These are phyloP conservation scores for Neocatenulostroma microsporum DNA, from an alignment of 2,329 filamentous ascomycete genomes.

Conservation along the genomic window DNA sequence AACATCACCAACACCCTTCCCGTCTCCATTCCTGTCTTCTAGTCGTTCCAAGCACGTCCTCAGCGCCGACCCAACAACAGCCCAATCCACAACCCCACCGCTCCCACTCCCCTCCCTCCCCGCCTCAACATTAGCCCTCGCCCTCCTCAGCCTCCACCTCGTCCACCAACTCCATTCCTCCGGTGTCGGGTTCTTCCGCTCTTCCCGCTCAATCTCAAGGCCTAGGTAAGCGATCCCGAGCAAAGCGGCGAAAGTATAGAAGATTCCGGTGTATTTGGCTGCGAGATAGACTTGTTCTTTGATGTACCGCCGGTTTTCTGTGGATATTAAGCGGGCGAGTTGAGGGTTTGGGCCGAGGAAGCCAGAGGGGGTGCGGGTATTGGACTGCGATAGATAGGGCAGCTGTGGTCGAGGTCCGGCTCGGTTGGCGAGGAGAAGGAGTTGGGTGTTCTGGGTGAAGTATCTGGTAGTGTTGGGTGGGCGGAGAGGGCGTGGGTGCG, in stretches of 20 bases:
- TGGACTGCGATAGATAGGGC: constrained; percentile 55
- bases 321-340: constrained; percentile 65
- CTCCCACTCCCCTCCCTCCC: constrained; percentile 51
- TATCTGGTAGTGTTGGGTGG: constrained; percentile 33
- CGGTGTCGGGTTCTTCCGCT: constrained; percentile 71
- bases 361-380: constrained; percentile 19
- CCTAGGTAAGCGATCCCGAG: constrained; percentile 56
- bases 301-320: constrained; percentile 63
- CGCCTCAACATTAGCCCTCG: constrained; percentile 38
- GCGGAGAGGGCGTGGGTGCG: constrained; percentile 8
- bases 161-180: constrained; percentile 71
- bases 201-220: constrained; percentile 64
- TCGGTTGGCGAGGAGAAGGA: constrained; percentile 45
- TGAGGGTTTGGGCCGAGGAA: constrained; percentile 15
- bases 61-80: constrained; percentile 54
- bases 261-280: constrained; percentile 56
- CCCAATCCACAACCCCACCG: constrained; percentile 64
- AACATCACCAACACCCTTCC: constrained; percentile 51
- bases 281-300: constrained; percentile 63
- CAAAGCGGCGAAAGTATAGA: constrained; percentile 58
- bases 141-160: constrained; percentile 59
- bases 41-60: constrained; percentile 55
- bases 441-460: constrained; percentile 52
- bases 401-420: constrained; percentile 53
- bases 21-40: constrained; percentile 62